Conservation (phyloP, 2,329 filamentous ascomycete genomes). For the Epichloe brachyelytri region DNA sequence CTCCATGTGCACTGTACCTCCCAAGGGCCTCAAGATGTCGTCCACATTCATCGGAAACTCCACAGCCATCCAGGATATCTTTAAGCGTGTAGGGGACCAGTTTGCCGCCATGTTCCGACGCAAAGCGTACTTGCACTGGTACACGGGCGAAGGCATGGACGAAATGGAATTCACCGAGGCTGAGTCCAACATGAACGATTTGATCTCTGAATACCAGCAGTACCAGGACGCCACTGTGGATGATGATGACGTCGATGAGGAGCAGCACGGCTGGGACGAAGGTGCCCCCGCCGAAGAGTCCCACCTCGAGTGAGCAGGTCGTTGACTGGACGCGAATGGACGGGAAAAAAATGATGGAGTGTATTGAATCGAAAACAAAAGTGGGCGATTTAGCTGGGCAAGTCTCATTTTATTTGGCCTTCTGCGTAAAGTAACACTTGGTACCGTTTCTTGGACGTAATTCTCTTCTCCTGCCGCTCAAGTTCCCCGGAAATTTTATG, state of each 20-base stretch:
- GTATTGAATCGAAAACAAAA: not conserved
- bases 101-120: constrained; percentile 99
- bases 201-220: constrained; percentile 99
- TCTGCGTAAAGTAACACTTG: not conserved
- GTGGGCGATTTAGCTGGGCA: not conserved
- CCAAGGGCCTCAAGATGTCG: constrained; percentile 95
- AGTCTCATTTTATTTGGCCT: not conserved
- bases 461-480: not conserved
- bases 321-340: not conserved
- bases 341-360: not conserved
- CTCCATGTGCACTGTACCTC: constrained; percentile 95
- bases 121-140: constrained; percentile 99
- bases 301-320: not conserved
- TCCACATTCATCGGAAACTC: constrained; percentile 99
- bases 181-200: constrained; percentile 99
- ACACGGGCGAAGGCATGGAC: constrained; percentile 99
- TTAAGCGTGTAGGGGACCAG: constrained; percentile 99
- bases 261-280: constrained; percentile 46
- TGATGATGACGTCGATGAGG: constrained; percentile 92
- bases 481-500: not conserved
- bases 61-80: constrained; percentile 98
- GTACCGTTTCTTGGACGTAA: not conserved
- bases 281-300: constrained; percentile 57
- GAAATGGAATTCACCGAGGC: constrained; percentile 99
- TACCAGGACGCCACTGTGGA: constrained; percentile 98